Evolutionary conservation across 441 rosid genomes (phyloP).

Genomic region (Syzygium malaccense): DNA sequence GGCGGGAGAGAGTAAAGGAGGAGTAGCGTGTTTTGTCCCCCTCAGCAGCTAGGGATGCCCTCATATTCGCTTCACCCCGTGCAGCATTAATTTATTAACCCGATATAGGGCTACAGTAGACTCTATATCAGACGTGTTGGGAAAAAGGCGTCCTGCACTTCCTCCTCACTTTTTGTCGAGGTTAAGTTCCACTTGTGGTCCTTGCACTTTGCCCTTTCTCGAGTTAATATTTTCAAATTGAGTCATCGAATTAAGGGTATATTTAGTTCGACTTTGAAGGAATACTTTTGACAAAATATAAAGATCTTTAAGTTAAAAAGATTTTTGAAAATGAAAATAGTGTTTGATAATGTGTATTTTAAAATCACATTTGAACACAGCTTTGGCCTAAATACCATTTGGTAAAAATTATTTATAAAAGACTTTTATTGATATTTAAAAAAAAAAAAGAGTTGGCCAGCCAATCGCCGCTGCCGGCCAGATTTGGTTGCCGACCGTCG

Average conservation of each 20-base stretch:
- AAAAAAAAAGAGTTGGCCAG: no score
- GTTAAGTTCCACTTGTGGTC: background rate
- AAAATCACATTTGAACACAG: no score
- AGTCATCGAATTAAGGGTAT: background rate
- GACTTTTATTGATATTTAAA: no score
- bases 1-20: background rate
- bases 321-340: no score
- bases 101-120: background rate
- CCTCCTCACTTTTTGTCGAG: background rate
- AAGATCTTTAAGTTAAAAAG: no score
- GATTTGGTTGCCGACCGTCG: no score
- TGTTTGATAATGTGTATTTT: no score
- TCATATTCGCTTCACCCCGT: background rate
- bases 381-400: no score
- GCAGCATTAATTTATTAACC: background rate
- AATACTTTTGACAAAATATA: no score
- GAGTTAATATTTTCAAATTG: background rate
- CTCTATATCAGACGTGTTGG: background rate
- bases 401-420: no score
- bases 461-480: no score
- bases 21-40: background rate
- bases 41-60: background rate
- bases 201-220: background rate
- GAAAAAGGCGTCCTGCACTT: background rate
- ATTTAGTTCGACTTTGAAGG: no score